Evolutionary conservation across 116 monocot genomes (phyloP).

Genomic region (Papilionanthe hybrid): DNA sequence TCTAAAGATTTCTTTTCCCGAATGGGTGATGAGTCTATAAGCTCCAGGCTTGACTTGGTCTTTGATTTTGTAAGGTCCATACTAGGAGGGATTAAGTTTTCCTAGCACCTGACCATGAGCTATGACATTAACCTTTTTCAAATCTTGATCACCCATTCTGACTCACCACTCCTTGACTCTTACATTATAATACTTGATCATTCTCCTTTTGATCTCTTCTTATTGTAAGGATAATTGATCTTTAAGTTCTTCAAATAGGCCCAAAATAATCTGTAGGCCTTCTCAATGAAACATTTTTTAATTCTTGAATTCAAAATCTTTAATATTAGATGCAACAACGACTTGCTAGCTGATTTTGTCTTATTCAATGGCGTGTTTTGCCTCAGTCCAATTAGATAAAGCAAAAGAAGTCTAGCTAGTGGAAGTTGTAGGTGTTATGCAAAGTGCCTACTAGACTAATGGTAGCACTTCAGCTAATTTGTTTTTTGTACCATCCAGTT

Average conservation of each 20-base stretch:
- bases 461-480: no score
- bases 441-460: no score
- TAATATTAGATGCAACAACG: not conserved
- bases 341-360: not conserved
- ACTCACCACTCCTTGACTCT: not conserved
- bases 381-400: not conserved
- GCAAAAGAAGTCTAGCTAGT: not conserved
- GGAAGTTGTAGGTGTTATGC: no score
- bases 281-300: not conserved
- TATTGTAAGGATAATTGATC: not conserved
- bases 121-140: not conserved
- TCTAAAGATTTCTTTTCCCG: not conserved
- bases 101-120: not conserved
- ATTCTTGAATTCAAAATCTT: not conserved
- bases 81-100: no score
- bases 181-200: not conserved
- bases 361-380: not conserved
- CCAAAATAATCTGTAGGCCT: not conserved
- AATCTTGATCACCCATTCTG: not conserved
- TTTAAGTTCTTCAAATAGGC: not conserved
- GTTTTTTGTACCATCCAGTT: no score
- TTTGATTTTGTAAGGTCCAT: no score
- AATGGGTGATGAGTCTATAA: not conserved
- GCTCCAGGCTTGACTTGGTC: not conserved
- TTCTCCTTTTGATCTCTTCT: not conserved